These are phyloP conservation scores for Conoideocrella luteorostrata DNA, from an alignment of 2,329 filamentous ascomycete species.

Conservation along the genomic window DNA sequence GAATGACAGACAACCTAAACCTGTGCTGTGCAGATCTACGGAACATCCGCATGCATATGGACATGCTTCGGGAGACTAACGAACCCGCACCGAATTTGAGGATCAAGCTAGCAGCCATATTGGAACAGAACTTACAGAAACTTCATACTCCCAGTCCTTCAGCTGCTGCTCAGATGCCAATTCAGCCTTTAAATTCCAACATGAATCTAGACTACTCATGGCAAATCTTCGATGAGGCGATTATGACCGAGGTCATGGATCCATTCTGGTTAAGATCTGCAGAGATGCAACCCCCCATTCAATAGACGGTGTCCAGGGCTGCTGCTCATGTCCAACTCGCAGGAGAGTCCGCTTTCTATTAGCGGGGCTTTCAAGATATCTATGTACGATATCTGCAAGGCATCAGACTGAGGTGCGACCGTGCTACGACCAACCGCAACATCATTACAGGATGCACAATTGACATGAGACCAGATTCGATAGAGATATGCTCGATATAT, in stretches of 20 bases:
- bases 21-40: constrained; percentile 16
- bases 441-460: no score
- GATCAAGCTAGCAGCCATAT: constrained; percentile 8
- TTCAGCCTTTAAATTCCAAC: constrained; percentile 9
- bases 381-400: no score
- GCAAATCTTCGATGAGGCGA: constrained; percentile 15
- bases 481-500: no score
- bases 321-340: no score
- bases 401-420: no score
- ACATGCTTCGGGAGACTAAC: constrained; percentile 21
- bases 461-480: no score
- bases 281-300: neutral
- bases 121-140: constrained; percentile 20
- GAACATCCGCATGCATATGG: constrained; percentile 22
- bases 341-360: no score
- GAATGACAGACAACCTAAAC: neutral
- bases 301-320: no score
- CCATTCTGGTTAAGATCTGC: constrained; percentile 4
- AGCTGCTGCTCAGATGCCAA: constrained; percentile 1
- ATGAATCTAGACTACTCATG: constrained; percentile 13
- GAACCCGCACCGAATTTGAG: constrained; percentile 19
- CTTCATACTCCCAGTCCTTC: constrained; percentile 16
- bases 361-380: no score
- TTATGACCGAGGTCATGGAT: constrained; percentile 7
- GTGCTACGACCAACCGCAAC: no score